These are phyloP conservation scores for Neurospora sp. DNA, from an alignment of 495 filamentous ascomycete genomes.

Conservation along the genomic window DNA sequence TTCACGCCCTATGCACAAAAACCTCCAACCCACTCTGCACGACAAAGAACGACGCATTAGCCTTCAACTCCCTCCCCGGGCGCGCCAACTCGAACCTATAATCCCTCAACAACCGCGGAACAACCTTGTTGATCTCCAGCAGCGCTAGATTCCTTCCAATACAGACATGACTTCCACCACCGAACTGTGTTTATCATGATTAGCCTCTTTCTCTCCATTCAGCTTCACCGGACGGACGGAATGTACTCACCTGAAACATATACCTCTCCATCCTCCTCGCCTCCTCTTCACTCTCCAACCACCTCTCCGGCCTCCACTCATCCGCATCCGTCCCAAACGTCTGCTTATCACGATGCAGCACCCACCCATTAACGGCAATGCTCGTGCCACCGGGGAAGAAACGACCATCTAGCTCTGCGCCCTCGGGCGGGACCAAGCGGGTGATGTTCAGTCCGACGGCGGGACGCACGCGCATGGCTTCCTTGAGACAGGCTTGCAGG, in stretches of 20 bases:
- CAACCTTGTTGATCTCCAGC: constrained; percentile 49
- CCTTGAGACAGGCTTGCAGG: constrained; percentile 56
- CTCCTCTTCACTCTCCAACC: constrained; percentile 45
- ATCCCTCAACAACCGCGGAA: constrained; percentile 38
- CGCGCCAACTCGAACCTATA: constrained; percentile 41
- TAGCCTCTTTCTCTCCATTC: too few relatives aligned
- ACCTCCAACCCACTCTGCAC: constrained; percentile 40
- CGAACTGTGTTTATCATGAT: constrained; percentile 25
- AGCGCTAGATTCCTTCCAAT: constrained; percentile 46
- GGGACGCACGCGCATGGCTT: constrained; percentile 56
- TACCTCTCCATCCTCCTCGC: constrained; percentile 38
- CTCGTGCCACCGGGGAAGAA: constrained; percentile 42
- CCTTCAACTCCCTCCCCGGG: constrained; percentile 32
- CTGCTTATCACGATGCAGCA: constrained; percentile 39
- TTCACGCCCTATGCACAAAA: constrained; percentile 21
- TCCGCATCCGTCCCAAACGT: constrained; percentile 58
- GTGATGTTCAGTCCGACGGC: constrained; percentile 47
- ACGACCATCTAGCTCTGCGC: constrained; percentile 41
- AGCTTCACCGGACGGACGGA: too few relatives aligned
- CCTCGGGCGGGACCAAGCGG: constrained; percentile 41
- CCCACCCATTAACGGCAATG: constrained; percentile 46
- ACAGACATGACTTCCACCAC: constrained; percentile 42
- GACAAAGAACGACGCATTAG: constrained; percentile 45
- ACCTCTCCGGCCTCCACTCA: constrained; percentile 52
- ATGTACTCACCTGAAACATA: constrained; percentile 35